phyloP scores from a whole-genome alignment of 306 rosid species.

The Sicyos edulis region DNA sequence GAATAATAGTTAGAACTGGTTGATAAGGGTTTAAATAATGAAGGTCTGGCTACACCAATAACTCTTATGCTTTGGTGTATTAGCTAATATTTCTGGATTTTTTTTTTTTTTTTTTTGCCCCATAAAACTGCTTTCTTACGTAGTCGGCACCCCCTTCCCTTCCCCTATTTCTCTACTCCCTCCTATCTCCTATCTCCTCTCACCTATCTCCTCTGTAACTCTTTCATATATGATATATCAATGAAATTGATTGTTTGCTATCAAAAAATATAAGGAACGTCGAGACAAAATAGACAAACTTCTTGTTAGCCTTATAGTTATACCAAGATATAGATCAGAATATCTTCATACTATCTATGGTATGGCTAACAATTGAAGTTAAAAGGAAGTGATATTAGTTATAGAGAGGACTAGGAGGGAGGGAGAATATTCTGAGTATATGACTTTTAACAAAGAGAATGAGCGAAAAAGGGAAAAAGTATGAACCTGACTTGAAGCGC shows the following conservation, averaged over 20 bases:
- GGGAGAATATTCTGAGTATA: not conserved
- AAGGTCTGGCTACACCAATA: no score
- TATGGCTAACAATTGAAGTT: not conserved
- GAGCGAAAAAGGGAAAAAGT: constrained; percentile 1
- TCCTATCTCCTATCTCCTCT: no score
- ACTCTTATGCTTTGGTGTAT: no score
- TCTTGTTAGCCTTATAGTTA: not conserved
- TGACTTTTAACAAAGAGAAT: not conserved
- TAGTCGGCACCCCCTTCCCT: no score
- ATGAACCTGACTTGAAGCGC: constrained; percentile 77
- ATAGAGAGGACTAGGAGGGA: not conserved
- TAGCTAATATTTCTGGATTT: no score
- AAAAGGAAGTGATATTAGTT: not conserved
- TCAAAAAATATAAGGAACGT: not conserved
- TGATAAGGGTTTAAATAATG: constrained; percentile 2
- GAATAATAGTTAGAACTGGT: no score
- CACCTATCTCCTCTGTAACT: no score
- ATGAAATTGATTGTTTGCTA: no score
- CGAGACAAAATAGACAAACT: not conserved
- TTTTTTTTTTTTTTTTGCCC: no score
- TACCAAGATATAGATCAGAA: not conserved
- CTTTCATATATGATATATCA: no score
- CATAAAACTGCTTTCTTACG: no score
- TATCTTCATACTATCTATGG: not conserved
- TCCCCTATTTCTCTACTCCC: no score